Evolutionary conservation across 257 asterid genomes (phyloP).

Genomic region (Plantago elongata): DNA sequence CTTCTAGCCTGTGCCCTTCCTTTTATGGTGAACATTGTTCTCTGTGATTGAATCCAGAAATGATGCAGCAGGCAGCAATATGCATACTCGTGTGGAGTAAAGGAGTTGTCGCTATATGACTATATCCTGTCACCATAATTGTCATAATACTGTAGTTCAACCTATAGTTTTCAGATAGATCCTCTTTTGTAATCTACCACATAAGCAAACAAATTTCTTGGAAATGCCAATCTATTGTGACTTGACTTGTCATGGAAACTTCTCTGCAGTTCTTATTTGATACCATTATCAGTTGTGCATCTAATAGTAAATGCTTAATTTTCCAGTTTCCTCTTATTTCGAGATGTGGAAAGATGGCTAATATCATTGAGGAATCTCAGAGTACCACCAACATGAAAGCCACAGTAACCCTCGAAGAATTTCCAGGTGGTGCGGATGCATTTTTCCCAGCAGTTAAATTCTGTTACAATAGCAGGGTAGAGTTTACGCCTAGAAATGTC

Average conservation of each 20-base stretch:
- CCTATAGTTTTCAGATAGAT: no score
- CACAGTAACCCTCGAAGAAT: constrained; percentile 44
- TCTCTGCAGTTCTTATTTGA: constrained; percentile 8
- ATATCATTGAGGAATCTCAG: constrained; percentile 49
- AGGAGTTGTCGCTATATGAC: no score
- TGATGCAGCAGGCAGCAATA: no score
- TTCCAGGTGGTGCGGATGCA: constrained; percentile 77
- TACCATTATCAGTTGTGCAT: constrained; percentile 16
- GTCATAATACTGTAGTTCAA: no score
- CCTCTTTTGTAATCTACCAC: no score
- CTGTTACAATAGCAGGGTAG: constrained; percentile 71
- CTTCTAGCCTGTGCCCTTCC: no score
- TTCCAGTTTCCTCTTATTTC: constrained; percentile 88
- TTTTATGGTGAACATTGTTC: no score
- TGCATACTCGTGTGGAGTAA: no score
- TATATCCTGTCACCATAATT: no score
- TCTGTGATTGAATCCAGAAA: no score
- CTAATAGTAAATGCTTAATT: constrained; percentile 23
- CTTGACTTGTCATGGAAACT: not conserved
- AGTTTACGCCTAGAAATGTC: constrained; percentile 64
- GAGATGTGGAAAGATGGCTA: constrained; percentile 73
- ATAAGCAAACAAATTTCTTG: no score
- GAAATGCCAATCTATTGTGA: no score
- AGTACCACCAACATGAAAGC: constrained; percentile 26
- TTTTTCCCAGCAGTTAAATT: constrained; percentile 55